Percentiles rank a stretch among this genome's conserved stretches.
phyloP scores from a whole-genome alignment of 805 yeast species.

The Lachancea sp. region DNA sequence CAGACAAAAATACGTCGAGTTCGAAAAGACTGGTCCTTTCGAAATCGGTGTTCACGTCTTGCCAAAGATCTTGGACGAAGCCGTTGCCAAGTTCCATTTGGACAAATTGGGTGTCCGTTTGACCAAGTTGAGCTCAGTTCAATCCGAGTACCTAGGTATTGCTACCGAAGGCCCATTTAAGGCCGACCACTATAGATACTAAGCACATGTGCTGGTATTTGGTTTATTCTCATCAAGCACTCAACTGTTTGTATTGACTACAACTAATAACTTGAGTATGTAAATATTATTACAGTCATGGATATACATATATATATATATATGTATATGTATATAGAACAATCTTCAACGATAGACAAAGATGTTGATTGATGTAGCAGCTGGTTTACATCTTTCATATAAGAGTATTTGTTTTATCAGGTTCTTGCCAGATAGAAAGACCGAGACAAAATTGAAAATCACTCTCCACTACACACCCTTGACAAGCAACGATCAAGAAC shows the following conservation, averaged over 20 bases:
- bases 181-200: slow-evolving; percentile 97
- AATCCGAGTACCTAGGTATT: slow-evolving; percentile 90
- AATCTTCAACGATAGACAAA: slow-evolving; percentile 26
- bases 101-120: slow-evolving; percentile 88
- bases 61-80: slow-evolving; percentile 98
- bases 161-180: slow-evolving; percentile 95
- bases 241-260: slow-evolving; percentile 17
- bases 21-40: slow-evolving; percentile 88
- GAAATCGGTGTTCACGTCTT: slow-evolving; percentile 87
- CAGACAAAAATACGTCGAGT: slow-evolving; percentile 79
- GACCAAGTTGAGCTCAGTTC: slow-evolving; percentile 66
- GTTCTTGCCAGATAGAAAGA: too few relatives aligned
- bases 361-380: too few relatives aligned
- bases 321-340: slow-evolving; percentile 7
- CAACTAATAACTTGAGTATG: slow-evolving; percentile 8
- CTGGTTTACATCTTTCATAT: not conserved
- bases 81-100: slow-evolving; percentile 95
- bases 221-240: slow-evolving; percentile 15
- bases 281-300: slow-evolving; percentile 9
- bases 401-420: too few relatives aligned
- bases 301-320: slow-evolving; percentile 10
- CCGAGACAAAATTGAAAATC: too few relatives aligned
- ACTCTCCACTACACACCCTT: too few relatives aligned
- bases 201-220: slow-evolving; percentile 27
- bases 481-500: too few relatives aligned